Conservation (phyloP, 495 filamentous ascomycete genomes). For the Penicillium longicatenatum region DNA sequence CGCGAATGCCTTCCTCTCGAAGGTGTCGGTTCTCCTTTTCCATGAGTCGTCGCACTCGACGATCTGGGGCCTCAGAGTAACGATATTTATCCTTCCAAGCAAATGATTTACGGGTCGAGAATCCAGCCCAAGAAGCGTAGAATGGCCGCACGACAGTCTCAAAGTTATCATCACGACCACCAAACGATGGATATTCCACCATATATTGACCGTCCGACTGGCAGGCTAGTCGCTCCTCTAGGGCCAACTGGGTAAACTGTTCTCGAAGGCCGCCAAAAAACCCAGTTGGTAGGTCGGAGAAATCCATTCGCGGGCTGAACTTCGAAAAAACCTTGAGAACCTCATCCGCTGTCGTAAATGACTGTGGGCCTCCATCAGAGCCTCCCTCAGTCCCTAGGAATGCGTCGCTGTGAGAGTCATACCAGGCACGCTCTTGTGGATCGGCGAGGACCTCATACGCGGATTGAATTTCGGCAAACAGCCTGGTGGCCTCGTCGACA, state of each 20-base stretch:
- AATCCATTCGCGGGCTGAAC: constrained; percentile 75
- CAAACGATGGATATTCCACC: constrained; percentile 78
- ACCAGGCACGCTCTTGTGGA: constrained; percentile 94
- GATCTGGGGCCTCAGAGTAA: constrained; percentile 82
- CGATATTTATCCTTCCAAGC: constrained; percentile 86
- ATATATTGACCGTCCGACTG: constrained; percentile 62
- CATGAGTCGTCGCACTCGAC: constrained; percentile 78
- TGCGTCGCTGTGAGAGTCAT: constrained; percentile 87
- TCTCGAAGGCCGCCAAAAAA: constrained; percentile 79
- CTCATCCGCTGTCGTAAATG: constrained; percentile 74
- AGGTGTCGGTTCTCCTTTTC: constrained; percentile 92
- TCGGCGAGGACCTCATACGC: constrained; percentile 96
- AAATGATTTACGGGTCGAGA: constrained; percentile 83
- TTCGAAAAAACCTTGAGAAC: constrained; percentile 71
- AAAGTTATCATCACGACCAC: constrained; percentile 64
- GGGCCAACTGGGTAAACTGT: constrained; percentile 77
- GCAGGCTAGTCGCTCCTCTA: constrained; percentile 75
- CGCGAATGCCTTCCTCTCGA: constrained; percentile 78
- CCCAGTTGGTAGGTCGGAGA: constrained; percentile 72
- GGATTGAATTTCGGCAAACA: constrained; percentile 88
- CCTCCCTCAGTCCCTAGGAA: constrained; percentile 65
- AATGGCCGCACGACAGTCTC: constrained; percentile 75
- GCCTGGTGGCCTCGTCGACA: constrained; percentile 74
- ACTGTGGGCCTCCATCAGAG: constrained; percentile 51
- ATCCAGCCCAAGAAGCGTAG: constrained; percentile 78